These are phyloP conservation scores for Bruguiera sexangula DNA, from an alignment of 345 rosid species.

Conservation along the genomic window DNA sequence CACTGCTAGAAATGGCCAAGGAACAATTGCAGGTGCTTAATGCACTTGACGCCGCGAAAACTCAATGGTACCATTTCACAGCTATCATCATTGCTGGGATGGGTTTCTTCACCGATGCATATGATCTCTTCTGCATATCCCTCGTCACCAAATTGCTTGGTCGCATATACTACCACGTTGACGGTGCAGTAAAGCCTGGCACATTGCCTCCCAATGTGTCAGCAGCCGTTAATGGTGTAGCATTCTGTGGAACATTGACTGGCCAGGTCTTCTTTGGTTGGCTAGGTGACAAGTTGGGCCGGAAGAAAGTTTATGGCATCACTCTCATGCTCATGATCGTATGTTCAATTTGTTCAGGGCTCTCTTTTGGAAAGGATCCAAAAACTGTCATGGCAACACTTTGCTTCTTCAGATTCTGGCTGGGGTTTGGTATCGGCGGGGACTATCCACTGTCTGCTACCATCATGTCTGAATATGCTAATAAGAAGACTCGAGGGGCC, in stretches of 20 bases:
- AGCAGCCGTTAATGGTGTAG: slow-evolving; percentile 52
- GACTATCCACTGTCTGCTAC: slow-evolving; percentile 81
- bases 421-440: slow-evolving; percentile 79
- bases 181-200: slow-evolving; percentile 14
- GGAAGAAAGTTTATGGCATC: slow-evolving; percentile 74
- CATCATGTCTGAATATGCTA: slow-evolving; percentile 78
- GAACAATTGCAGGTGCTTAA: too few relatives aligned
- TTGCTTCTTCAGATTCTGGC: slow-evolving; percentile 89
- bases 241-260: slow-evolving; percentile 46
- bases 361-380: slow-evolving; percentile 52
- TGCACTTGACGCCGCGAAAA: slow-evolving; percentile 59
- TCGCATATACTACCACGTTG: slow-evolving; percentile 48
- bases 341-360: slow-evolving; percentile 65
- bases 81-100: slow-evolving; percentile 59
- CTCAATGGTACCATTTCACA: slow-evolving; percentile 60
- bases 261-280: slow-evolving; percentile 67
- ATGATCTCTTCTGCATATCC: slow-evolving; percentile 61
- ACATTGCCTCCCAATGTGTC: slow-evolving; percentile 37
- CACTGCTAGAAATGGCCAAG: too few relatives aligned
- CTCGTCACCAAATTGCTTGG: slow-evolving; percentile 56
- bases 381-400: slow-evolving; percentile 46
- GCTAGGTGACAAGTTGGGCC: slow-evolving; percentile 77
- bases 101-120: slow-evolving; percentile 68
- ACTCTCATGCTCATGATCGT: slow-evolving; percentile 73
- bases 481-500: slow-evolving; percentile 61